Evolutionary conservation across 352 stramenopile genomes (phyloP).

Genomic region (Globisporangium megalacanthum): DNA sequence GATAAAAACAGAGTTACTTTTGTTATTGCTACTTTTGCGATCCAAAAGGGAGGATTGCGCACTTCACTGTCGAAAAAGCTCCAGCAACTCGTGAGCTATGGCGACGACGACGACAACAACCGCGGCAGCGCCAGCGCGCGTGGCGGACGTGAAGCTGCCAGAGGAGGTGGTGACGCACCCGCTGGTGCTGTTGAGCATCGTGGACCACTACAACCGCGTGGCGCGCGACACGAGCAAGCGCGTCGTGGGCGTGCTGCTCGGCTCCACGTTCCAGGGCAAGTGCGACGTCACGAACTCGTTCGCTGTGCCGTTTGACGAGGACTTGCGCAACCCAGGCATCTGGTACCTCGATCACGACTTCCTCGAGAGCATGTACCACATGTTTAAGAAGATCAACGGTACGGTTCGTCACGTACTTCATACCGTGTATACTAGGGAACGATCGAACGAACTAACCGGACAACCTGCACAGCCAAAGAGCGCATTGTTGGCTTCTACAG

Average conservation of each 20-base stretch:
- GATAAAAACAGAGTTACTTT: too few relatives aligned
- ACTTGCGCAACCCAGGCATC: constrained; percentile 95
- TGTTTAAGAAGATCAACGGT: constrained; percentile 95
- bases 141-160: constrained; percentile 79
- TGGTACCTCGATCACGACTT: constrained; percentile 99
- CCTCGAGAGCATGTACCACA: constrained; percentile 96
- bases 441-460: neutral
- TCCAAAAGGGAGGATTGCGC: neutral
- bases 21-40: constrained; percentile 10
- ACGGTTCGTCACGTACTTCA: constrained; percentile 5
- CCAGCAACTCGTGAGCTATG: neutral
- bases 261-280: constrained; percentile 92
- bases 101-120: neutral
- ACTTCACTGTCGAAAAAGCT: neutral
- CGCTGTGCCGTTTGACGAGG: constrained; percentile 98
- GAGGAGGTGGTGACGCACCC: constrained; percentile 97
- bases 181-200: constrained; percentile 97
- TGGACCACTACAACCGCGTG: constrained; percentile 99
- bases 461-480: constrained; percentile 87
- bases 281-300: constrained; percentile 94
- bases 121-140: too few relatives aligned
- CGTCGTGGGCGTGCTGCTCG: constrained; percentile 98
- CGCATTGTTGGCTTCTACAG: constrained; percentile 99
- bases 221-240: constrained; percentile 97
- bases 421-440: neutral